Conservation (phyloP, 331 rosid genomes). For the Quercus lobata region DNA sequence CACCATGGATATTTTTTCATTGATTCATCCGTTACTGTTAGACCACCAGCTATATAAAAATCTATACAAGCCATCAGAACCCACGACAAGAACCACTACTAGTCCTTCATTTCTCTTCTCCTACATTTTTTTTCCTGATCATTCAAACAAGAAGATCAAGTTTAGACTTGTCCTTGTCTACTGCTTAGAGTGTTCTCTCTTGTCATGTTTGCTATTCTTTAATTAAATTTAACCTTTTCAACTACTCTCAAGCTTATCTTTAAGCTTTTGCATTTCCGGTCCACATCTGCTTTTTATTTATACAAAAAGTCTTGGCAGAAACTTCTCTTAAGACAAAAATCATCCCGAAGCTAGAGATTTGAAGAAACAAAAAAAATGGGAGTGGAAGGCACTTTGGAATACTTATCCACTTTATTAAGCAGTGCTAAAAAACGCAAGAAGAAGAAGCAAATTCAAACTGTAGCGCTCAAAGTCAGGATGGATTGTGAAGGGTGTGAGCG, state of each 20-base stretch:
- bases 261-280: neutral
- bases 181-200: neutral
- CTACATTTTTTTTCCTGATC: neutral
- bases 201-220: neutral
- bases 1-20: neutral
- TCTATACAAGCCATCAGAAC: neutral
- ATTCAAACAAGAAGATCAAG: neutral
- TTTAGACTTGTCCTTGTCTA: neutral
- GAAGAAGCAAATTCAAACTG: conserved; percentile 84
- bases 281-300: neutral
- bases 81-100: too few species aligned
- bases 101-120: neutral
- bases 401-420: conserved; percentile 58
- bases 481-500: conserved; percentile 96
- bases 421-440: conserved; percentile 42
- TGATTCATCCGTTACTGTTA: neutral
- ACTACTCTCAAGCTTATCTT: neutral
- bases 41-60: neutral
- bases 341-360: neutral
- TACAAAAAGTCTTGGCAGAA: neutral
- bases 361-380: conserved; percentile 53
- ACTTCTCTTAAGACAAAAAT: neutral
- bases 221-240: neutral
- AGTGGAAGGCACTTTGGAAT: conserved; percentile 74
- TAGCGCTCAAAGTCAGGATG: conserved; percentile 83